Base-by-base conservation (phyloP, 1,284 basidiomycete species). In the Moesziomyces parantarcticus region DNA sequence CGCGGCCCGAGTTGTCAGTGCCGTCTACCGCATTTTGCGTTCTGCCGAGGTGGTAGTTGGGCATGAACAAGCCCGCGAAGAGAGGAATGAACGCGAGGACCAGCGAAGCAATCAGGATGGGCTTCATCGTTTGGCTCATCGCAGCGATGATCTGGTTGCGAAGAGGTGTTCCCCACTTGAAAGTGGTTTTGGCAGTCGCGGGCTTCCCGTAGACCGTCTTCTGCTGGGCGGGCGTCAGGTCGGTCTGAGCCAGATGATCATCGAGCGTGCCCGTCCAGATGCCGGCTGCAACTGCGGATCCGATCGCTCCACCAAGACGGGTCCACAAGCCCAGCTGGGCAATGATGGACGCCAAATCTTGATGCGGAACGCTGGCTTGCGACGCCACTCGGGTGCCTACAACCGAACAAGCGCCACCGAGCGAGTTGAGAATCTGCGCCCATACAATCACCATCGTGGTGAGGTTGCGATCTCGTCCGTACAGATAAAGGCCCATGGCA, bases 11-110 rank as follows among this genome's bases (percentile, higher is more conserved):
- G 48, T 57, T 63, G 44, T 83, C 78, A 51, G 80, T 82, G 46
- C 80, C 66, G 82, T 87, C 83, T 68, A 84, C 58, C 66, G 86
- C 77, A 81, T 88, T 80, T 64, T 88, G 81, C 65, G 86, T 75
- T 61, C 87, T 60, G 72, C 85, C 75, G 77, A 88, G 83, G 46
- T 77, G 78, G 75, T 85, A 80, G 56, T 85, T 75, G 52, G 83
- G 81, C 51, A 83, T 85, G 51, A 85, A 51, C 29, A 85, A 53
- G 55, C 84, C 57, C 36, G 84, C 51, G 83, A 77, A 58, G 82
- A 83, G 20, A 79, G 85, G 44, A 81, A 85, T 69, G 84, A 78
- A 70, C 83, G 75, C 25, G 9, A 66, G 56, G 10, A 46, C 50
- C 23, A 50, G 23, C 26, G 65, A 52, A 26, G 44, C 22, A 47